These are phyloP conservation scores for Ceratocystis harringtonii DNA, from an alignment of 2,329 filamentous ascomycete species.

Conservation along the genomic window DNA sequence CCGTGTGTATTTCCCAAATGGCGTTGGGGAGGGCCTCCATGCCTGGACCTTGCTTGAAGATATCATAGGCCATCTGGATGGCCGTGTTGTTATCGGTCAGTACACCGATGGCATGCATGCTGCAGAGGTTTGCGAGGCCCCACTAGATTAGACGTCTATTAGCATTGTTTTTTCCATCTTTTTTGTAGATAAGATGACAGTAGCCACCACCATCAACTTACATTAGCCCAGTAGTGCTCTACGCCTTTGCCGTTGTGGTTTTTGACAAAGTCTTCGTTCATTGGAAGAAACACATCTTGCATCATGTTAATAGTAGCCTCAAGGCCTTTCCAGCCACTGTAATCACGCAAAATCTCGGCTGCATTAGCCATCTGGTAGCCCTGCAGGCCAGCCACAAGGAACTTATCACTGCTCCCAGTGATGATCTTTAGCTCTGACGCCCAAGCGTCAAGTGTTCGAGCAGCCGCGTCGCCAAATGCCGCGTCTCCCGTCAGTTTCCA, in stretches of 20 bases:
- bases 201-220: background rate
- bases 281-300: conserved; percentile 24
- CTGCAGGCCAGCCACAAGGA: conserved; percentile 30
- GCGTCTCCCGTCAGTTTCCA: conserved; percentile 28
- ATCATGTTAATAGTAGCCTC: conserved; percentile 9
- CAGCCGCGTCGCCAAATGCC: conserved; percentile 26
- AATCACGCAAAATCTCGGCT: conserved; percentile 28
- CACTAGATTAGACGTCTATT: background rate
- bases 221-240: background rate
- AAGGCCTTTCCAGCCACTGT: conserved; percentile 20
- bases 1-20: background rate
- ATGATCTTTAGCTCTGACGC: conserved; percentile 24
- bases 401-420: conserved; percentile 25
- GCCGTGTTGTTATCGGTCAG: background rate
- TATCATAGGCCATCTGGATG: background rate
- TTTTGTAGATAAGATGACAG: too few species aligned
- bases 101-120: background rate
- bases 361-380: conserved; percentile 34
- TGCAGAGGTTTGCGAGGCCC: background rate
- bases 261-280: background rate
- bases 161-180: background rate
- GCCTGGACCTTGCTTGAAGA: background rate
- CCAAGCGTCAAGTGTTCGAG: conserved; percentile 28
- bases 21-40: background rate
- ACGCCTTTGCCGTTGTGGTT: background rate